Evolutionary conservation across 2,329 filamentous ascomycete genomes (phyloP), one percentile per base, ranked within the genome.

Genomic region (Fusarium tanahbumbuense): DNA sequence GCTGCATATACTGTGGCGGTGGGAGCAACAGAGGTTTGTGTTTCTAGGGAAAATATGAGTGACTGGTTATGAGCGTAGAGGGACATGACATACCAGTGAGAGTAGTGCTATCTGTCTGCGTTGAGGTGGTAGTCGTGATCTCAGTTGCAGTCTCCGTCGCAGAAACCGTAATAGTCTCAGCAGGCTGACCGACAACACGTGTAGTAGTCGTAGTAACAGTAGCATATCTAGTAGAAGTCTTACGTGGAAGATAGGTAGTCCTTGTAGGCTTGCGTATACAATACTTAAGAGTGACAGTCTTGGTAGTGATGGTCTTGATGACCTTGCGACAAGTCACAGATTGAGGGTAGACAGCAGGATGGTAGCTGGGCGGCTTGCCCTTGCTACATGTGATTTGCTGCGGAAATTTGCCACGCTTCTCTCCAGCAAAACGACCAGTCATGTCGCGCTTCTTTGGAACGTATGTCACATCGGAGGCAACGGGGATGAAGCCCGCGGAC

Each of bases 21-120:
- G 2, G 44, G 25, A 1, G 44, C 25, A 20, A 46, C 23, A 1
- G 42, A 45, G 10, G n/a, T 45, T 45, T 45, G 42, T 1, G 42
- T 45, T 45, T 44, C 41, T 44, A 15, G 5, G 5, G 8, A 15
- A 16, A 5, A 2, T 0, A 15, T 44, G 13, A 44, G 20, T 3
- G 5, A 22, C 6, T 1, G 41, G 11, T 18, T 10, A 10, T 23
- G 16, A 2, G 1, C 2, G 3, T 4, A 10, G 8, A 18, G 32
- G 2, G 0, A 2, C 6, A 4, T 18, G 9, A 37, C 41, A 10
- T 44, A 23, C 42, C 42, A 25, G 42, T 45, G 12, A 45, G 20
- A 18, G 42, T 25, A 11, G 23, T 23, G 10, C 15, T 45, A 10
- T 45, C 42, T 45, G 20, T 45, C 20, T 25, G n/a, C 5, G 42